Evolutionary conservation across 2,329 filamentous ascomycete species (phyloP), one percentile per base, ranked within the genome.

Genomic region (Botrytis fabae): DNA sequence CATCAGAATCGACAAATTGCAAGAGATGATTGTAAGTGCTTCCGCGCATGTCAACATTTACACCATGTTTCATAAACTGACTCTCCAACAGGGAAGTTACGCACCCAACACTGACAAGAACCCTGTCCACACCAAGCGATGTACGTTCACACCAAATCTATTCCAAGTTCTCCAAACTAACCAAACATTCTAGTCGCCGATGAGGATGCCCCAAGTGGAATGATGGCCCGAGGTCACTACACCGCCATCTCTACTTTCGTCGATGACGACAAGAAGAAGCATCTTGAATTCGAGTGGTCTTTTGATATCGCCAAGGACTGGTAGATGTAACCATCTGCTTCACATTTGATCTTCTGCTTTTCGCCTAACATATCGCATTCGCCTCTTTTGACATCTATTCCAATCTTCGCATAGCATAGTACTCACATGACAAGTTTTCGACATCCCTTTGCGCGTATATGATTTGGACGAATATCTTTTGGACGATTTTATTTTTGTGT

Each of bases 291-390:
- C 83, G 92, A 97, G 80, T 99, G 96, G 96, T 90, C 91, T 75
- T 98, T 99, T 80, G 93, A 98, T 81, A 97, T 99, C 82, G 88
- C 92, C 84, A 99, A 98, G 89, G 93, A 97, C 82, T 98, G 96
- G 96, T 93, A 90, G 73, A 75, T 71, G 14, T 46, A 4, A 14
- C 9, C 46, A 35, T 8, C 22, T 62, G 38, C 32, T 28, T 38
- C 48, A 42, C n/a, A n/a, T 32, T 22, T 22, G 48, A 32, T 57
- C 65, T 69, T 69, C 65, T 57, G n/a, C 35, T 51, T 42, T 42
- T 57, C 48, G 51, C 38, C 65, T 57, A 4, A 32, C 51, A 25
- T 42, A 32, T 22, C n/a, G 65, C 38, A 57, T 42, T 57, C 48
- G 35, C 48, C 35, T 54, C 46, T 32, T 25, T 42, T 69, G 65